Base-by-base conservation (phyloP, 1,284 basidiomycete genomes). In the Cryptococcus sp. region DNA sequence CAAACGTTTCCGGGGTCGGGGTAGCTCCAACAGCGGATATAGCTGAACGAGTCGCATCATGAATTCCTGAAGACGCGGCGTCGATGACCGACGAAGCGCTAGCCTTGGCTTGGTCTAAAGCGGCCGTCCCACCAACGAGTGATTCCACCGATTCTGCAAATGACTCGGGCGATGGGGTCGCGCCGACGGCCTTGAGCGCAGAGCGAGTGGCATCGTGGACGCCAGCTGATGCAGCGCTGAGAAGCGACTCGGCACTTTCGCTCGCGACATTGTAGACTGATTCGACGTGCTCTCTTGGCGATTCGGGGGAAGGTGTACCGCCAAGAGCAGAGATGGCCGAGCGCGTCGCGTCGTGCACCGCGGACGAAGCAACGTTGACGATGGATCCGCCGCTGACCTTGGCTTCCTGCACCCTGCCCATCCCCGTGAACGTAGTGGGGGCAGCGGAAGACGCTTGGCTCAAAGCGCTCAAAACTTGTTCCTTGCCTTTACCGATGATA, bases 401-500 rank as follows among this genome's bases (percentile, higher is more conserved):
- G 15, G 56, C 62, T 53, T 64, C 58, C 38, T 58, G 59, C 15
- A 56, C 49, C n/a, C 54, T n/a, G 8, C 64, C 55, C 38, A 57
- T 48, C 2, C 59, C 53, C 4, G 64, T 50, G 1, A 55, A 22
- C 15, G 55, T 52, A 11, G 50, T 58, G 5, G 50, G 52, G 23
- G 59, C 62, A 27, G 69, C 65, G 17, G 63, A 56, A 15, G 40
- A 45, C 11, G 66, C 69, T 23, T 64, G 61, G 23, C 54, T 60
- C 15, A 73, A 58, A 20, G 74, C 73, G n/a, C 68, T 67, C 25
- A 70, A 54, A 23, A 75, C 65, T 60, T 74, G 74, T 53, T 73
- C 68, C 53, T 72, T 73, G 46, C 66, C 71, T 56, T 74, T 76
- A n/a, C 70, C 71, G 47, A 76, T 74, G 39, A 75, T 59, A 4